Conservation (phyloP, 129 eudicot species). For the Flaveria robusta region DNA sequence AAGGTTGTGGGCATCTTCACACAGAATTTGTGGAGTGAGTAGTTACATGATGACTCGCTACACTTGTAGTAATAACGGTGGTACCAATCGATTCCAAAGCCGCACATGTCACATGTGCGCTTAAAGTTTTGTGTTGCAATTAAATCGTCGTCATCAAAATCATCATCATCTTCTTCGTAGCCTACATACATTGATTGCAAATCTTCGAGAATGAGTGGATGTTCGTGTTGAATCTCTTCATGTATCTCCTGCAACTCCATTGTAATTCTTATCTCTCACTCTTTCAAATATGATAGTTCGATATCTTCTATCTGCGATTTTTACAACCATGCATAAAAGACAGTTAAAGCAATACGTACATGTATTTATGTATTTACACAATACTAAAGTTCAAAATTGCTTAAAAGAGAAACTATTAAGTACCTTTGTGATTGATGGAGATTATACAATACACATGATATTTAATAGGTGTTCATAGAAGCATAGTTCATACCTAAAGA, state of each 20-base stretch:
- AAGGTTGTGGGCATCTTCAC: neutral
- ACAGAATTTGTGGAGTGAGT: conserved; percentile 8
- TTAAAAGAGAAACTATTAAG: neutral
- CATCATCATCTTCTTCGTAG: conserved; percentile 10
- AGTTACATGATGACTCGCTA: neutral
- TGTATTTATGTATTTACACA: neutral
- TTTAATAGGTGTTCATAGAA: neutral
- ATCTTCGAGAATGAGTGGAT: neutral
- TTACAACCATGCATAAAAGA: neutral
- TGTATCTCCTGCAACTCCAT: neutral
- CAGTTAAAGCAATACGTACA: neutral
- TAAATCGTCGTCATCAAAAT: neutral
- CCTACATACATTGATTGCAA: neutral
- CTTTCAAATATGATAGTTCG: too few species aligned
- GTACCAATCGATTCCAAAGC: neutral
- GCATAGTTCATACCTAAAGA: too few species aligned
- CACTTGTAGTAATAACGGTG: conserved; percentile 12
- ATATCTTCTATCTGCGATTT: neutral
- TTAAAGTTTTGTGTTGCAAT: neutral
- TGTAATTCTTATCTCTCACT: neutral
- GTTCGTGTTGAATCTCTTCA: neutral
- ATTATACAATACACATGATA: neutral
- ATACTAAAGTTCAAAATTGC: too few species aligned
- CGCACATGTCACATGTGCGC: neutral
- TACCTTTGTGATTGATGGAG: neutral